These are phyloP conservation scores for Camellia japonica DNA, from an alignment of 148 eudicot species.

Conservation along the genomic window DNA sequence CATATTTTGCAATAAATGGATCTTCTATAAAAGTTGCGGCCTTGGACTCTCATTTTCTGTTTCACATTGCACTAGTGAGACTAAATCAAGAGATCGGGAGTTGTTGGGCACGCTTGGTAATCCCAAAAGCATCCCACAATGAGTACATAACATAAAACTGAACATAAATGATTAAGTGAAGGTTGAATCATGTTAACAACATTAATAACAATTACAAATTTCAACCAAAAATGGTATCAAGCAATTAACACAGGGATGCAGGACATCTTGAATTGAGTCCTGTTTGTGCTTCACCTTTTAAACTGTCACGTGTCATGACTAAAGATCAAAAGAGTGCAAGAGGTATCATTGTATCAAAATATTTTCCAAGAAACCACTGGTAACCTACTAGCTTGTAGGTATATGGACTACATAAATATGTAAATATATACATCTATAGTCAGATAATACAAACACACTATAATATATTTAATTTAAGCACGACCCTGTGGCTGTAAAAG, in stretches of 20 bases:
- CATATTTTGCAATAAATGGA: too few species aligned
- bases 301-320: neutral
- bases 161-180: neutral
- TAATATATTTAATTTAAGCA: neutral
- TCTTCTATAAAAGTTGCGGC: too few species aligned
- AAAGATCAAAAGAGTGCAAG: constrained; percentile 2
- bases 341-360: neutral
- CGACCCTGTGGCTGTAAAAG: neutral
- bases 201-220: neutral
- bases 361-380: neutral
- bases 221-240: neutral
- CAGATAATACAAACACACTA: neutral
- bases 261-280: neutral
- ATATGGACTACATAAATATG: neutral
- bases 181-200: too few species aligned
- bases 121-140: too few species aligned
- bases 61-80: too few species aligned
- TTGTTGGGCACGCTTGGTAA: too few species aligned
- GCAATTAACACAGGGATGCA: neutral
- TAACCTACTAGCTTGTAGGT: neutral
- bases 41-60: too few species aligned
- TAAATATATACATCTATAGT: neutral
- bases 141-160: neutral
- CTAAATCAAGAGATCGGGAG: too few species aligned
- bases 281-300: neutral